A percentile compares a stretch with the other conserved stretches of the same genome.
Conservation (phyloP, 129 eudicot genomes). For the Chrysanthemum seticuspe region DNA sequence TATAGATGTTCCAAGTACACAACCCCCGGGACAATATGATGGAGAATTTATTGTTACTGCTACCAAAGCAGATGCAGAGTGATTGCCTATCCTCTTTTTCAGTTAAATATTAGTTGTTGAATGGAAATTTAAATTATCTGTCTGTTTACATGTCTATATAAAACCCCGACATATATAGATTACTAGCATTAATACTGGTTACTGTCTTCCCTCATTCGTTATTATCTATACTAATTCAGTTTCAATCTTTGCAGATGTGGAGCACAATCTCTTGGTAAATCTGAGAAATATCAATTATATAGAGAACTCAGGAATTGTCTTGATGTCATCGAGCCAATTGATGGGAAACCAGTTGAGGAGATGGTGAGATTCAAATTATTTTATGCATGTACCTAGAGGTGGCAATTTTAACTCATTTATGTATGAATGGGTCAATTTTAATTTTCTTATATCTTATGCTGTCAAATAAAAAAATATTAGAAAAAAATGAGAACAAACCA, state of each 20-base stretch:
- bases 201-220: neutral
- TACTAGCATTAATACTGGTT: neutral
- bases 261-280: constrained; percentile 54
- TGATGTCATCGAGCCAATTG: constrained; percentile 74
- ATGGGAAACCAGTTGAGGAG: constrained; percentile 70
- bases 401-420: constrained; percentile 1
- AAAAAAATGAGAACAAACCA: neutral
- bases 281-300: constrained; percentile 77
- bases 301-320: constrained; percentile 74
- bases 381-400: constrained; percentile 12
- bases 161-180: constrained; percentile 22
- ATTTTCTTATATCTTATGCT: neutral
- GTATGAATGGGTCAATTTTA: neutral
- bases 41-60: constrained; percentile 88
- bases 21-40: constrained; percentile 86
- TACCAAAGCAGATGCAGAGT: constrained; percentile 77
- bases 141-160: constrained; percentile 10
- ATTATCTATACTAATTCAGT: constrained; percentile 24
- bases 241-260: constrained; percentile 56
- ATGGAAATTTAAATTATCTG: constrained; percentile 8
- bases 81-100: constrained; percentile 58
- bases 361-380: constrained; percentile 54
- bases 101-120: constrained; percentile 38
- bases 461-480: neutral
- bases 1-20: constrained; percentile 71